A percentile compares a stretch with the other conserved stretches of the same genome.
Evolutionary conservation across 2,329 filamentous ascomycete species (phyloP).

Genomic region (Zasmidium citrigriseum): DNA sequence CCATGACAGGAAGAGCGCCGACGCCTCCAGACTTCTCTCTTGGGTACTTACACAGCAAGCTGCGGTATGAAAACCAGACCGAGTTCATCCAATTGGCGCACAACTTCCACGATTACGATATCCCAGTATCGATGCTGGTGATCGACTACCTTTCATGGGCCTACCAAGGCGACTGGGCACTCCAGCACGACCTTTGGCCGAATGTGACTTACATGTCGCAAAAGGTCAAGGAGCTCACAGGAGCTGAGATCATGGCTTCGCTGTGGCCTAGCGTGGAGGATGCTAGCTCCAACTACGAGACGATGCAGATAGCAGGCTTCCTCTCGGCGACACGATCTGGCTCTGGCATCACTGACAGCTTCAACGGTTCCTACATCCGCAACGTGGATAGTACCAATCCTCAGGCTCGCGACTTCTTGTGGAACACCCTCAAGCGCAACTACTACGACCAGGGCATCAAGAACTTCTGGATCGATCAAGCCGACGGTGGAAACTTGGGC

Average conservation of each 20-base stretch:
- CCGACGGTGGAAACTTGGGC: constrained; percentile 39
- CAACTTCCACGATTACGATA: constrained; percentile 32
- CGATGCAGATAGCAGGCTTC: constrained; percentile 30
- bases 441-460: constrained; percentile 37
- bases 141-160: constrained; percentile 36
- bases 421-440: constrained; percentile 31
- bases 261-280: constrained; percentile 36
- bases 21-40: constrained; percentile 33
- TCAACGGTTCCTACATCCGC: constrained; percentile 35
- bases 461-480: constrained; percentile 40
- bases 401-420: constrained; percentile 32
- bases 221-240: constrained; percentile 33
- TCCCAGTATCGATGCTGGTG: constrained; percentile 35
- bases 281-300: constrained; percentile 30
- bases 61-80: constrained; percentile 36
- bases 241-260: constrained; percentile 37
- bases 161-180: constrained; percentile 34
- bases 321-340: constrained; percentile 32
- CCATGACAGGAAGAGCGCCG: constrained; percentile 33
- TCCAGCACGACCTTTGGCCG: constrained; percentile 34
- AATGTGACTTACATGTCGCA: constrained; percentile 32
- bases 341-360: constrained; percentile 32
- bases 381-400: constrained; percentile 37
- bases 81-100: constrained; percentile 33
- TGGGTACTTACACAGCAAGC: constrained; percentile 35